These are phyloP conservation scores for Phoenix dactylifera DNA, from an alignment of 176 grass and related monocot genomes.

Conservation along the genomic window DNA sequence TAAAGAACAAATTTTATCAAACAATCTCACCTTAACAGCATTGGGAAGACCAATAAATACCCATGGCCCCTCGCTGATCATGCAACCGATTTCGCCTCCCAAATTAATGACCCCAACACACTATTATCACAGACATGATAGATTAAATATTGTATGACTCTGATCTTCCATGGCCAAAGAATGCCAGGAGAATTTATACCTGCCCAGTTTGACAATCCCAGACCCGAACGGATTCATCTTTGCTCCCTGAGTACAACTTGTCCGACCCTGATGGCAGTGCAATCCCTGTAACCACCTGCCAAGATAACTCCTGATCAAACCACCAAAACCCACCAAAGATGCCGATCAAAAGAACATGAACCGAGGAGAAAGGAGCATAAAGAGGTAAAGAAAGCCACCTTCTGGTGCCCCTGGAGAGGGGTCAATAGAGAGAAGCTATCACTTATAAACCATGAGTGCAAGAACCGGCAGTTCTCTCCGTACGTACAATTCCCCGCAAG, in stretches of 20 bases:
- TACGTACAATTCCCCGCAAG: constrained; percentile 53
- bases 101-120: constrained; percentile 49
- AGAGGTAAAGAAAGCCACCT: constrained; percentile 25
- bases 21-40: constrained; percentile 58
- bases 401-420: constrained; percentile 68
- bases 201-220: constrained; percentile 97
- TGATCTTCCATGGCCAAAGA: constrained; percentile 14
- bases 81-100: constrained; percentile 79
- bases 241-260: constrained; percentile 90
- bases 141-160: constrained; percentile 14
- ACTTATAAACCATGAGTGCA: constrained; percentile 59
- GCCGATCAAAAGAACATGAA: background rate
- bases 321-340: background rate
- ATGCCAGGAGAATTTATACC: constrained; percentile 43
- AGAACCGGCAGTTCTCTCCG: constrained; percentile 63
- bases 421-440: constrained; percentile 62
- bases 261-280: constrained; percentile 68
- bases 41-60: constrained; percentile 82
- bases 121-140: constrained; percentile 29
- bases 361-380: background rate
- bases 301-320: background rate
- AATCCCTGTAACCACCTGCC: constrained; percentile 69
- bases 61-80: constrained; percentile 91
- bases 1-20: constrained; percentile 9
- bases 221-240: constrained; percentile 64